These are phyloP conservation scores for Peziza echinospora DNA, from an alignment of 495 filamentous ascomycete species.

Conservation along the genomic window DNA sequence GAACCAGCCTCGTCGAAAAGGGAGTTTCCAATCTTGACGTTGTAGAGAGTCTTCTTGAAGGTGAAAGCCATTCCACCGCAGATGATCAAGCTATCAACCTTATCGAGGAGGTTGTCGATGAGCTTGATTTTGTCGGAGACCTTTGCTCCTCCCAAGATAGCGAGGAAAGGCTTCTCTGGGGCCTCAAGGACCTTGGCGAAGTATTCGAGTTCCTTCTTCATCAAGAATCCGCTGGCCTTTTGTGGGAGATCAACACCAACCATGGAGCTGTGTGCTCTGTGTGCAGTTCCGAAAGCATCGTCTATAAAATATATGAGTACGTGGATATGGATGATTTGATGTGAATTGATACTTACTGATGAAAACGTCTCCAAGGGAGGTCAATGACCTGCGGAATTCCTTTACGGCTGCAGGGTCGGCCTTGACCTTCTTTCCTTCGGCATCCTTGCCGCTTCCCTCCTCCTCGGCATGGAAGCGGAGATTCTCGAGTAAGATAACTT, in stretches of 20 bases:
- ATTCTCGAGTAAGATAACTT: conserved; percentile 87
- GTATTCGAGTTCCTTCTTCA: conserved; percentile 99
- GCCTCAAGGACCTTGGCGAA: conserved; percentile 91
- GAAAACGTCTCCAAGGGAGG: conserved; percentile 85
- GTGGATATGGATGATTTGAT: background rate
- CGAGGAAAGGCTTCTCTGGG: conserved; percentile 88
- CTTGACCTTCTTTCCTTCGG: conserved; percentile 90
- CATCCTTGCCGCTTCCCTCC: conserved; percentile 84
- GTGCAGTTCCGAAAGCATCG: conserved; percentile 95
- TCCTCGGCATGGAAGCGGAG: conserved; percentile 94
- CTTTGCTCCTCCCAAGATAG: conserved; percentile 94
- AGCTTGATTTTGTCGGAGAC: conserved; percentile 99
- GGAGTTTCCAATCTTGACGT: conserved; percentile 71
- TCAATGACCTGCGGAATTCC: conserved; percentile 85
- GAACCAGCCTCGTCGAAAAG: conserved; percentile 87
- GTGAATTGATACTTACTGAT: conserved; percentile 46
- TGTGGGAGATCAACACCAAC: conserved; percentile 87
- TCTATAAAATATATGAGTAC: conserved; percentile 29
- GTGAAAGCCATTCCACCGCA: conserved; percentile 99
- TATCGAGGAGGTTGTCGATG: conserved; percentile 93
- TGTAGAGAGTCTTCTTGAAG: conserved; percentile 94
- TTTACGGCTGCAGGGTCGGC: conserved; percentile 81
- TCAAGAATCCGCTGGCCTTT: conserved; percentile 89
- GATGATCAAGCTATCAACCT: conserved; percentile 91
- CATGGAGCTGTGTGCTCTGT: conserved; percentile 97